phyloP scores from a whole-genome alignment of 495 filamentous ascomycete genomes.

The Chaetomidium leptoderma region DNA sequence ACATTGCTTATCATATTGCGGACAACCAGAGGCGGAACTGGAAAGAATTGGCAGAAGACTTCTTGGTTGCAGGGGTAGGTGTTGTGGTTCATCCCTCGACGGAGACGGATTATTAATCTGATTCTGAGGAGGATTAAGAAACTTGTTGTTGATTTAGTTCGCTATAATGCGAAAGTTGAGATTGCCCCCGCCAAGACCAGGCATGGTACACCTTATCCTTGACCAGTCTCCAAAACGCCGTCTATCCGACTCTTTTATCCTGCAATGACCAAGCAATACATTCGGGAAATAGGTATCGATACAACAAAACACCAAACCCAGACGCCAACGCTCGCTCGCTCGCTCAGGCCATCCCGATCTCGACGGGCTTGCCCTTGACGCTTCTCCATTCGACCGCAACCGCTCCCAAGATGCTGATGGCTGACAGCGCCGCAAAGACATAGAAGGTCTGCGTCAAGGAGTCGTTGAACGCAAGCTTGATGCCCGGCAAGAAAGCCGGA shows the following conservation, averaged over 20 bases:
- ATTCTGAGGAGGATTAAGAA: too few relatives aligned
- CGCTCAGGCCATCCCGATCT: slow-evolving; percentile 49
- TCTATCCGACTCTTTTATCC: neutral
- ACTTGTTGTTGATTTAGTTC: too few relatives aligned
- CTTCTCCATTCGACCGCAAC: slow-evolving; percentile 69
- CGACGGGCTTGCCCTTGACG: slow-evolving; percentile 80
- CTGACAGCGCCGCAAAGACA: slow-evolving; percentile 61
- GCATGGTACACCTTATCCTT: neutral
- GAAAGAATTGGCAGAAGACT: too few relatives aligned
- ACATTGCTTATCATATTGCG: too few relatives aligned
- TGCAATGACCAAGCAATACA: neutral
- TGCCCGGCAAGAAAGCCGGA: slow-evolving; percentile 43
- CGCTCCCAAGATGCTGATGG: slow-evolving; percentile 57
- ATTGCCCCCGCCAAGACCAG: neutral
- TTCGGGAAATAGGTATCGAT: neutral
- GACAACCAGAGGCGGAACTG: too few relatives aligned
- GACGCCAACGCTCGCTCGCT: neutral
- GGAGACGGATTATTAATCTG: too few relatives aligned
- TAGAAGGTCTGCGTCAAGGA: slow-evolving; percentile 66
- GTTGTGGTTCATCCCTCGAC: too few relatives aligned
- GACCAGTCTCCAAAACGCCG: neutral
- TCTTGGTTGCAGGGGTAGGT: too few relatives aligned
- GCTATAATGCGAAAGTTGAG: too few relatives aligned
- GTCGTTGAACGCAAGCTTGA: slow-evolving; percentile 66
- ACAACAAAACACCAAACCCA: neutral